Conservation (phyloP, 2,329 filamentous ascomycete genomes). For the Pseudogymnoascus sp. region DNA sequence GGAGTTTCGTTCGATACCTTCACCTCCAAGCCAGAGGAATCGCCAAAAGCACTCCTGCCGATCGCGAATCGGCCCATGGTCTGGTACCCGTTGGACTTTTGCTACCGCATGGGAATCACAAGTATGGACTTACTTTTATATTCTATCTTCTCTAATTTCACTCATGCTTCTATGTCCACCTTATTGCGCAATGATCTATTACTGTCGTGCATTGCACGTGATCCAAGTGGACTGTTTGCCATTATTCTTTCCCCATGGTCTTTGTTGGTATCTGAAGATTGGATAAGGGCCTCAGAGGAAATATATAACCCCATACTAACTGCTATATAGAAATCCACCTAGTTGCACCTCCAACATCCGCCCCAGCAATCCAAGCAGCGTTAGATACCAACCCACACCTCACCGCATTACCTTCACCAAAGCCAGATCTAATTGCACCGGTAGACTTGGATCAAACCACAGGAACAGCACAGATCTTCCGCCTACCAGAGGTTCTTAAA, state of each 20-base stretch:
- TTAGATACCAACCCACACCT: slow-evolving; percentile 71
- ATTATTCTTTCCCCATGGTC: background rate
- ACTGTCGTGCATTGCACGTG: background rate
- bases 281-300: background rate
- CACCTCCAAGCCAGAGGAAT: slow-evolving; percentile 68
- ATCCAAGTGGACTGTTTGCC: background rate
- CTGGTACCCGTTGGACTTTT: slow-evolving; percentile 82
- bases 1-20: slow-evolving; percentile 77
- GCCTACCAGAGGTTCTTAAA: slow-evolving; percentile 71
- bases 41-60: slow-evolving; percentile 72
- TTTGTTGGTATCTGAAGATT: background rate
- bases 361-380: slow-evolving; percentile 57
- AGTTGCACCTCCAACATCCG: slow-evolving; percentile 55
- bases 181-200: background rate
- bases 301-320: slow-evolving; percentile 10
- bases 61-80: slow-evolving; percentile 83
- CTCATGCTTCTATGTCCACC: background rate
- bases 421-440: slow-evolving; percentile 69
- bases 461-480: slow-evolving; percentile 80
- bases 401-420: slow-evolving; percentile 62
- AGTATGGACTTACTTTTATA: slow-evolving; percentile 39
- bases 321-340: slow-evolving; percentile 47
- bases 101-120: slow-evolving; percentile 70
- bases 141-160: background rate
- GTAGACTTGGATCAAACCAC: slow-evolving; percentile 69